Evolutionary conservation across 2,329 filamentous ascomycete genomes (phyloP), one percentile per base, ranked within the genome.

Genomic region (Cladosporium sp.): DNA sequence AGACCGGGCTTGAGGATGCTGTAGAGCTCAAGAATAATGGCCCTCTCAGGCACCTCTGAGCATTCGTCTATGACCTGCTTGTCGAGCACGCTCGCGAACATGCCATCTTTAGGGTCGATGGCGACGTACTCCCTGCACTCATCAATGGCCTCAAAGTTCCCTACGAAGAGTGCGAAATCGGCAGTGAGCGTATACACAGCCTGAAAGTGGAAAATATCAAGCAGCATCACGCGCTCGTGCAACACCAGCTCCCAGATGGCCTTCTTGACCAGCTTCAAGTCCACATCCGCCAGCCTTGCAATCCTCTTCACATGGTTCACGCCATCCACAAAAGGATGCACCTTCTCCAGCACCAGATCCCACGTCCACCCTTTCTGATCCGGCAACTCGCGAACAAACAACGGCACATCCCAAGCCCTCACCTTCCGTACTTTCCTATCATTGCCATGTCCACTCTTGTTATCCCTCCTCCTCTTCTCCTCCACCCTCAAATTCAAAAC

Each of bases 161-260:
- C 84, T 34, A 95, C 84, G 72, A 99, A 96, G 67, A 89, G 86
- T 67, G 89, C 87, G 65, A 99, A 89, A 43, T 91, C 89, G 0
- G 88, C 84, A 0, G 92, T 92, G 0, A 90, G 89, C 0, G 93
- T 93, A 75, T 99, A 99, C 72, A 96, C 94, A 49, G 91, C 92
- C 34, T 89, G 85, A 76, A 98, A 99, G 76, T 95, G 93, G 82
- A 98, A 98, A 72, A 97, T 91, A 79, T 99, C 95, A 13, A 98
- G 86, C 62, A 98, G 86, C 28, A 97, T 84, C 39, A 97, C 86
- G 73, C 92, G 94, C 74, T 94, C 92, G 78, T 98, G 97, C 82
- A 96, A 96, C 28, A 98, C 84, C 11, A 99, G 85, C 76, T 98
- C 94, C 68, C 91, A 89, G 65, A 98, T 86, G 8, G 93, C 93